A percentile compares a stretch with the other conserved stretches of the same genome.
Conservation (phyloP, 345 rosid species). For the Triadica sebifera region DNA sequence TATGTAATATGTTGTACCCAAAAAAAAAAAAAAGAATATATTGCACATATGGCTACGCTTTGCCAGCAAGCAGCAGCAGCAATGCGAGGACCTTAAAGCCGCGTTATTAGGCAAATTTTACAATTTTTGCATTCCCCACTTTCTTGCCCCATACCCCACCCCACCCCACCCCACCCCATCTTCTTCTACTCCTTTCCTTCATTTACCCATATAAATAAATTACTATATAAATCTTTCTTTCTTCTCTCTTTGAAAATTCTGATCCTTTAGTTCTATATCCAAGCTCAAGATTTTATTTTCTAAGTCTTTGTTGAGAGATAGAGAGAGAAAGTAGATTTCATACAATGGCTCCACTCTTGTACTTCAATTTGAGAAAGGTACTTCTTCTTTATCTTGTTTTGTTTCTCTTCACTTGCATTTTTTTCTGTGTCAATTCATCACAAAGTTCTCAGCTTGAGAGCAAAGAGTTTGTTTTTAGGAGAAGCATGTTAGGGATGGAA, state of each 20-base stretch:
- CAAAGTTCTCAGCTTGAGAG: slow-evolving; percentile 27
- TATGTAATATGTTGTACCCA: too few species aligned
- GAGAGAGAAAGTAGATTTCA: not conserved
- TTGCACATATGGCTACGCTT: too few species aligned
- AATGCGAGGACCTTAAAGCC: slow-evolving; percentile 1
- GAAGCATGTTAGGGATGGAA: slow-evolving; percentile 41
- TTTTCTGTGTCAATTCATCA: slow-evolving; percentile 33
- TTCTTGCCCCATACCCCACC: not conserved
- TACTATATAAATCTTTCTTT: not conserved
- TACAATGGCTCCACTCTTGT: slow-evolving; percentile 41
- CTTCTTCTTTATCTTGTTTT: slow-evolving; percentile 38
- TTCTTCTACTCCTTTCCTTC: slow-evolving; percentile 22
- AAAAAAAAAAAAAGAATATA: too few species aligned
- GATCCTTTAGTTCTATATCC: slow-evolving; percentile 23
- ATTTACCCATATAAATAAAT: slow-evolving; percentile 29
- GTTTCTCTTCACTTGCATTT: slow-evolving; percentile 33
- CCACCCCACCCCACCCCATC: slow-evolving; percentile 40
- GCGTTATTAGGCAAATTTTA: not conserved
- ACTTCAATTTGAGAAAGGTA: slow-evolving; percentile 48
- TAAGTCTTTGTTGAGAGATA: slow-evolving; percentile 20
- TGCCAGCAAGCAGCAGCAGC: not conserved
- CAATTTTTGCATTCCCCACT: too few species aligned
- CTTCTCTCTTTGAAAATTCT: slow-evolving; percentile 7
- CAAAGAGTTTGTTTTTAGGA: not conserved
- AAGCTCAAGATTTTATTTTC: slow-evolving; percentile 27